Evolutionary conservation across 2,329 filamentous ascomycete genomes (phyloP).

Genomic region (Colletotrichum trifolii): DNA sequence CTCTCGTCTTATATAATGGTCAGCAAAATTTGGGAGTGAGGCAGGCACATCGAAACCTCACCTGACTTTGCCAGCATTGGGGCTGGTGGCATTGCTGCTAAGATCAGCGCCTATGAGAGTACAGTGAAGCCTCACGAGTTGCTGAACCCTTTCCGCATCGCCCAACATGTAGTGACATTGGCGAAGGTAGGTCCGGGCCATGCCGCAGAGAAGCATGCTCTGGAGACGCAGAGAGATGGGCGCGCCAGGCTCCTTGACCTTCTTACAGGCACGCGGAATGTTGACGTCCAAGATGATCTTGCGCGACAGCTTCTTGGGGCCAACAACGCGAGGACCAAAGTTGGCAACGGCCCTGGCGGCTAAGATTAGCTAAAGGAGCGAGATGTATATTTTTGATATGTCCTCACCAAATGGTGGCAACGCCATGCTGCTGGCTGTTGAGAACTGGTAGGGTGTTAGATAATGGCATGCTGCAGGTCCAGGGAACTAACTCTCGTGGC

Average conservation of each 20-base stretch:
- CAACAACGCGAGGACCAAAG: constrained; percentile 73
- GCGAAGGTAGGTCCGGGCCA: constrained; percentile 86
- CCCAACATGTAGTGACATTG: constrained; percentile 88
- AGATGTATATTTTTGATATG: background rate
- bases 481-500: constrained; percentile 84
- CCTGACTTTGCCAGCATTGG: constrained; percentile 77
- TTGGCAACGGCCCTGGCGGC: constrained; percentile 86
- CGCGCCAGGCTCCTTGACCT: constrained; percentile 83
- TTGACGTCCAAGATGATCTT: constrained; percentile 92
- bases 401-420: constrained; percentile 90
- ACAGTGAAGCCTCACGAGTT: constrained; percentile 74
- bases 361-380: background rate
- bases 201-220: constrained; percentile 86
- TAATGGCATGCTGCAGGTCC: background rate
- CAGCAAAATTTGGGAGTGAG: constrained; percentile 69
- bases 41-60: constrained; percentile 49
- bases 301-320: constrained; percentile 78
- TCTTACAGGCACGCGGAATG: constrained; percentile 85
- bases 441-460: constrained; percentile 68
- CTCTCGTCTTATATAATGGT: constrained; percentile 74
- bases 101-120: constrained; percentile 44
- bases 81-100: constrained; percentile 68
- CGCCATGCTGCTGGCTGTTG: constrained; percentile 86
- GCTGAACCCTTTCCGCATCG: constrained; percentile 81
- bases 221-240: constrained; percentile 92